A percentile compares a stretch with the other conserved stretches of the same genome.
phyloP scores from a whole-genome alignment of 345 rosid species.

The Leavenworthia alabamica region DNA sequence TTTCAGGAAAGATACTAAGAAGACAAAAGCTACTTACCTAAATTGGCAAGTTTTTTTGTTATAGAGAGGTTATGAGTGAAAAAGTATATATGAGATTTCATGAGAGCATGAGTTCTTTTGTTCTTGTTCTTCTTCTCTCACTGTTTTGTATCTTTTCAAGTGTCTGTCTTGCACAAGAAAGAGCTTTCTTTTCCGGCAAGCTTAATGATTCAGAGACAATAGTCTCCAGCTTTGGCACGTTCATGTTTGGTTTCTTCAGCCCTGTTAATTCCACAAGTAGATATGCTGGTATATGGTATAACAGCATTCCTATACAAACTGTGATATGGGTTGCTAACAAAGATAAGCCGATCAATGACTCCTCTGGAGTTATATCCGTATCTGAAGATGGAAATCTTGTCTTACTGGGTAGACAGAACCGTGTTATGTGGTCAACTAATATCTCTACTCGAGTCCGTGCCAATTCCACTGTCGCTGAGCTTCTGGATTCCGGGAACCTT shows the following conservation, averaged over 20 bases:
- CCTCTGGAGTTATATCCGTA: constrained; percentile 36
- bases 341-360: constrained; percentile 38
- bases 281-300: constrained; percentile 54
- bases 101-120: not conserved
- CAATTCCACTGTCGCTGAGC: constrained; percentile 34
- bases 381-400: constrained; percentile 45
- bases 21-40: not conserved
- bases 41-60: not conserved
- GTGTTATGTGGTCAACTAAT: constrained; percentile 50
- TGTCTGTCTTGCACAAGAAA: constrained; percentile 15
- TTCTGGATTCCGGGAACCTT: constrained; percentile 50
- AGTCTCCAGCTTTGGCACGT: constrained; percentile 29
- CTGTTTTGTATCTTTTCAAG: not conserved
- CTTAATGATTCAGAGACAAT: constrained; percentile 21
- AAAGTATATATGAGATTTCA: constrained; percentile 15
- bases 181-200: constrained; percentile 3
- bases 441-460: constrained; percentile 7
- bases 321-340: constrained; percentile 54
- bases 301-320: constrained; percentile 6
- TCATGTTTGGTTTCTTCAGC: constrained; percentile 51
- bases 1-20: not conserved
- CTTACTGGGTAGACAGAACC: constrained; percentile 30
- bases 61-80: not conserved
- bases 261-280: constrained; percentile 36
- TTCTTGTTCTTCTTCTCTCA: not conserved